phyloP scores from a whole-genome alignment of 768 basidiomycete species.

The Trametes cingulata region DNA sequence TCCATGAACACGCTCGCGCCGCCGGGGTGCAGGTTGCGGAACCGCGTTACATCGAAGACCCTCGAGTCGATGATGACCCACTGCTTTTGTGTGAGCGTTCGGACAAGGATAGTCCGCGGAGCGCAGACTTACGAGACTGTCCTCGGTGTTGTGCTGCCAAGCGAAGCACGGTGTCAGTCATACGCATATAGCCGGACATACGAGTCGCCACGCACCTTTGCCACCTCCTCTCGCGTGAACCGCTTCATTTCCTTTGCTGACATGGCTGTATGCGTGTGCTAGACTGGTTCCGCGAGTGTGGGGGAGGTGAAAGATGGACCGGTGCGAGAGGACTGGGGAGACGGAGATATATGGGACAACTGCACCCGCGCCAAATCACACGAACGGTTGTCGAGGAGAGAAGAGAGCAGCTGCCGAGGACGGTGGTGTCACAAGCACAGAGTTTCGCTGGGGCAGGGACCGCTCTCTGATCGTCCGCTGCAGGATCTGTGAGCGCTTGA shows the following conservation, averaged over 20 bases:
- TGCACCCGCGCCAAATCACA: conserved; percentile 10
- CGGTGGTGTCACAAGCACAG: background rate
- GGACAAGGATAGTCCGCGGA: background rate
- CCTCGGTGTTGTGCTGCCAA: conserved; percentile 66
- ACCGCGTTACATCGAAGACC: conserved; percentile 77
- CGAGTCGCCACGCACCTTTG: conserved; percentile 46
- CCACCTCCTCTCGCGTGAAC: conserved; percentile 63
- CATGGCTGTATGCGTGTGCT: conserved; percentile 11
- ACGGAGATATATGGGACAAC: background rate
- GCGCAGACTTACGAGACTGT: conserved; percentile 57
- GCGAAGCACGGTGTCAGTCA: background rate
- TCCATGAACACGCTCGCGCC: conserved; percentile 70
- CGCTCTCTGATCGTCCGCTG: too few relatives aligned
- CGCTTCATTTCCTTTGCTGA: conserved; percentile 37
- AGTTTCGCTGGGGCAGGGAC: background rate
- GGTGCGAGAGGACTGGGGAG: background rate
- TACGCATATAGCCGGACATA: background rate
- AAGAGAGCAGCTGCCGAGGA: background rate
- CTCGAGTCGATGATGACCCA: conserved; percentile 81
- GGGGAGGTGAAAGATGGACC: background rate
- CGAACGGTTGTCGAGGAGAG: background rate
- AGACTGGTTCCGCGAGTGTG: background rate
- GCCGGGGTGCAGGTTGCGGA: conserved; percentile 77
- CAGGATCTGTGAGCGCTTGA: background rate
- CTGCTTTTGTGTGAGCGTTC: conserved; percentile 33